phyloP scores from a whole-genome alignment of 176 grass and related monocot species.

The Triticum urartu region DNA sequence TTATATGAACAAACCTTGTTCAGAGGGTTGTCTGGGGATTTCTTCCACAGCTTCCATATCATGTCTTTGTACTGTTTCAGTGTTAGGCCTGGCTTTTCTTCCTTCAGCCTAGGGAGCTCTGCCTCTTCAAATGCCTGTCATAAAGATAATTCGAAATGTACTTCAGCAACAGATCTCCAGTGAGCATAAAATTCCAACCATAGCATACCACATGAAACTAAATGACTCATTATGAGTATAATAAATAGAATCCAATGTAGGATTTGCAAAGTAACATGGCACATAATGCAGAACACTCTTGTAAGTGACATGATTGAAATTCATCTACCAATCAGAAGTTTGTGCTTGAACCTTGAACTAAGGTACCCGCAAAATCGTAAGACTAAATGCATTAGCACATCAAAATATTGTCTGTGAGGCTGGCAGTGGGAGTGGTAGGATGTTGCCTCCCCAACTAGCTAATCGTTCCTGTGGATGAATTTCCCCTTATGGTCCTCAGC shows the following conservation, averaged over 20 bases:
- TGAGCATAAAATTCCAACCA: neutral
- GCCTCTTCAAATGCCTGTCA: conserved; percentile 89
- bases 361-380: neutral
- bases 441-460: neutral
- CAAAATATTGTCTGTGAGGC: neutral
- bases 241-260: neutral
- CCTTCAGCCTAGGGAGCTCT: conserved; percentile 93
- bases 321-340: neutral
- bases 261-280: neutral
- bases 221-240: neutral
- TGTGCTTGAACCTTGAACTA: neutral
- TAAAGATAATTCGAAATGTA: conserved; percentile 4
- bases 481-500: neutral
- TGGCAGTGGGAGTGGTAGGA: neutral
- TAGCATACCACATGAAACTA: conserved; percentile 10
- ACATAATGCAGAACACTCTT: neutral
- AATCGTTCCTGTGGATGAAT: neutral
- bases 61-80: conserved; percentile 97
- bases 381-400: neutral
- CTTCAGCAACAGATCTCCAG: neutral
- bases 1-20: conserved; percentile 69
- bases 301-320: neutral
- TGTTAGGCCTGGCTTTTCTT: conserved; percentile 92
- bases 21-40: conserved; percentile 96
- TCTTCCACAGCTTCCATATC: conserved; percentile 99